Base-by-base conservation (phyloP, 2,329 filamentous ascomycete species). In the Talaromyces funiculosus region DNA sequence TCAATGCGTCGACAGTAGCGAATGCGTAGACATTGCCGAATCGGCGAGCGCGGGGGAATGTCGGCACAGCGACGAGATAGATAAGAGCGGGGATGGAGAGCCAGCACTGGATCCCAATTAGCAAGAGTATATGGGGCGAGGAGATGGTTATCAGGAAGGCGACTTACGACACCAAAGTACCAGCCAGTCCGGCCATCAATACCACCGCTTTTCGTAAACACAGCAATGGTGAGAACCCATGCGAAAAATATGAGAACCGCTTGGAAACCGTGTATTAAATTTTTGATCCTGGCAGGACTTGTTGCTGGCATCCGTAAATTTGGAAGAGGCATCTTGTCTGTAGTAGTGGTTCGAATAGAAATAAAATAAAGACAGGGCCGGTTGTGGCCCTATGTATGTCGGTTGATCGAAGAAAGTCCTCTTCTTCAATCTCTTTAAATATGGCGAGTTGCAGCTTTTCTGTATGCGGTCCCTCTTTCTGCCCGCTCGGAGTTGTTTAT, bases 11-110 rank as follows among this genome's bases (percentile, higher is more conserved):
- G 60, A 86, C 69, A 2, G 76, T 73, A 8, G 82, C 80, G 67
- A 85, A 85, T 57, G 82, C 84, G 67, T 85, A 86, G 38, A 82
- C 80, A 66, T 85, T 85, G 60, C 82, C 81, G 67, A 86, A 84
- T 56, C 80, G 78, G 64, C 78, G 77, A 26, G 83, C 81, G 63
- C 84, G 81, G 24, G 79, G 79, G 81, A 83, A 86, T 75, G 84
- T 82, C 4, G 84, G 84, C 4, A 84, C 81, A 69, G 83, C 83
- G 49, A 81, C 77, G 59, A 85, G 81, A 69, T 86, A 87, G 61
- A 86, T 75, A 37, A 86, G 73, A 29, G 81, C 81, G 12, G 84
- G 84, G 43, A 84, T 76, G 43, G 80, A 81, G 64, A 86, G 70
- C 77, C 83, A 86, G 69, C 84, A 86, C 84, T 86, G 64, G 49